Percentiles rank a stretch among this genome's conserved stretches.
phyloP scores from a whole-genome alignment of 176 grass and related monocot genomes.

The Rhipidocladum racemiflorum region DNA sequence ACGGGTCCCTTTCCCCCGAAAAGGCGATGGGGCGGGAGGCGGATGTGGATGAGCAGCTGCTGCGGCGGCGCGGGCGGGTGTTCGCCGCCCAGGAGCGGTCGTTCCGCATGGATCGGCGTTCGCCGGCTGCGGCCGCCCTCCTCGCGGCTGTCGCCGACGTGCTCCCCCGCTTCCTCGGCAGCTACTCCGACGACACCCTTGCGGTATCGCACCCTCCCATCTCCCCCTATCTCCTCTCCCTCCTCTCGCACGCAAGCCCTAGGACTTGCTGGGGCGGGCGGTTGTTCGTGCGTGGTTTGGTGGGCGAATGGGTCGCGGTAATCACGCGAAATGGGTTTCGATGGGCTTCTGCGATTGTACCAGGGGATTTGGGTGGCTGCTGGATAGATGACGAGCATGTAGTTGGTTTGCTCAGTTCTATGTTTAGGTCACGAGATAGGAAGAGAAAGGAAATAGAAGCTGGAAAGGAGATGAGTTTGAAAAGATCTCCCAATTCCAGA shows the following conservation, averaged over 20 bases:
- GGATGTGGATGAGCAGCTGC: slow-evolving; percentile 24
- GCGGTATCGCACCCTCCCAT: slow-evolving; percentile 22
- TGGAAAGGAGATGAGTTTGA: neutral
- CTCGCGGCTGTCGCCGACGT: slow-evolving; percentile 40
- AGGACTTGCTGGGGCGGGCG: neutral
- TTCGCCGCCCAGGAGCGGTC: slow-evolving; percentile 41
- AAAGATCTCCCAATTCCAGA: neutral
- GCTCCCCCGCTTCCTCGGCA: slow-evolving; percentile 63
- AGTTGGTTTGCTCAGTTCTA: neutral
- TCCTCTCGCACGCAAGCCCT: neutral
- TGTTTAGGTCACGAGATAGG: neutral
- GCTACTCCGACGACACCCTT: slow-evolving; percentile 56
- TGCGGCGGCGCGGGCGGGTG: neutral
- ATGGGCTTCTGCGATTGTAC: neutral
- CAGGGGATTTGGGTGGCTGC: neutral
- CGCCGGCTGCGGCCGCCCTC: slow-evolving; percentile 28
- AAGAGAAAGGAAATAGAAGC: neutral
- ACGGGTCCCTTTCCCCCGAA: neutral
- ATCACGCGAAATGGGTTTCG: neutral
- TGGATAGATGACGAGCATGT: neutral
- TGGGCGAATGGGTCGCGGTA: neutral
- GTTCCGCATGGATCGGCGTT: slow-evolving; percentile 57
- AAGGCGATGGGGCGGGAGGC: slow-evolving; percentile 32
- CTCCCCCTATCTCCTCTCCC: neutral
- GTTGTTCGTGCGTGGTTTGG: neutral